Evolutionary conservation across 2,329 filamentous ascomycete genomes (phyloP), one percentile per base, ranked within the genome.

Genomic region (Diplodia scrobiculata): DNA sequence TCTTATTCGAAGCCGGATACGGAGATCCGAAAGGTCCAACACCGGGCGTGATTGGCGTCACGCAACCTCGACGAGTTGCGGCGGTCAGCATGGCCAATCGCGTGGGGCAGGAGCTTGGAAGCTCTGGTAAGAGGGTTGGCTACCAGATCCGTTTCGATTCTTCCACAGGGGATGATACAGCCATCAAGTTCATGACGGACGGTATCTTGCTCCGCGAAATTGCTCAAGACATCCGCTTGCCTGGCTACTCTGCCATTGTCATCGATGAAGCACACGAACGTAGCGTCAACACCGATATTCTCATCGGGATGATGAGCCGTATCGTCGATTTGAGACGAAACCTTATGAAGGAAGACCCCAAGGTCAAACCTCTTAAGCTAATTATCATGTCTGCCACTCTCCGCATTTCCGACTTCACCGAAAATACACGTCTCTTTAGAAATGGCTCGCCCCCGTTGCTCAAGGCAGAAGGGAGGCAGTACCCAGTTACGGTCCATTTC

Each of bases 141-240:
- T 96, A 98, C 76, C 95, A 77, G 76, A 97, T 99, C 72, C 90
- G 96, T 27, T 99, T 98, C 70, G 95, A 99, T 74, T 92, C 90
- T 59, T 94, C 89, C 0, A 88, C 90, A 1, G 87, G 88, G 58
- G 82, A 87, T 32, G 89, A 92, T 63, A 99, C 95, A 0, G 90
- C 91, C 5, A 87, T 99, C 76, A 99, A 99, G 76, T 99, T 98
- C 79, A 97, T 99, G 93, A 99, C 95, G 0, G 95, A 99, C 77
- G 95, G 95, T 84, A 92, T 99, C 32, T 82, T 99, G 67, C 84
- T 99, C 10, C 89, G 95, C 66, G 95, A 99, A 77, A 89, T 97
- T 64, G 89, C 91, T 0, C 89, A 95, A 70, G 95, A 99, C 74
- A 92, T 98, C 73, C 84, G 91, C 0, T 80, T 99, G 52, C 87